These are phyloP conservation scores for Acmispon strigosus DNA, from an alignment of 306 rosid genomes.

Conservation along the genomic window DNA sequence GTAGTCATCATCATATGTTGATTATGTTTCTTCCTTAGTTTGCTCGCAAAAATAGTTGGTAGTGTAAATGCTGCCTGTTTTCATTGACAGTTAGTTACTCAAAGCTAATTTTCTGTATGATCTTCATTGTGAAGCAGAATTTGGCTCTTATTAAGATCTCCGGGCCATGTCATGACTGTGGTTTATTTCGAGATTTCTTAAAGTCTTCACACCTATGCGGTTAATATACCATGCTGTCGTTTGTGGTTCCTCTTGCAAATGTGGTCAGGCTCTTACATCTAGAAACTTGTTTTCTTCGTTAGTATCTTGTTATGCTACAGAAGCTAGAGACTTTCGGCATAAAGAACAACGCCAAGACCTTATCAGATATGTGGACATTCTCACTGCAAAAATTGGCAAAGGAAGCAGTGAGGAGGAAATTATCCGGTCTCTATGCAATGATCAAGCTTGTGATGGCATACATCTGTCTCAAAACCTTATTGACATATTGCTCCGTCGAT, in stretches of 20 bases:
- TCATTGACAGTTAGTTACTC: background rate
- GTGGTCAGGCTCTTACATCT: background rate
- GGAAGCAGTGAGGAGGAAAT: slow-evolving; percentile 52
- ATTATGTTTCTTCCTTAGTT: background rate
- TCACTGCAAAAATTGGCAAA: slow-evolving; percentile 40
- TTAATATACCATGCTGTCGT: slow-evolving; percentile 11
- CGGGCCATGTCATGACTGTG: background rate
- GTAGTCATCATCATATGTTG: too few species aligned
- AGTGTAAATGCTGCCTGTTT: background rate
- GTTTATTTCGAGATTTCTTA: too few species aligned
- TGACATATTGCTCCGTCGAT: slow-evolving; percentile 43
- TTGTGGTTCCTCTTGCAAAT: slow-evolving; percentile 9
- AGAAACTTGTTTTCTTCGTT: slow-evolving; percentile 13
- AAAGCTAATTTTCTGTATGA: background rate
- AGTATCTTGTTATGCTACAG: background rate
- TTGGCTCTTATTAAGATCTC: background rate
- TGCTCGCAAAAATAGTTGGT: background rate
- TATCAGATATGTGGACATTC: slow-evolving; percentile 34
- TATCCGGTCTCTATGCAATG: slow-evolving; percentile 38
- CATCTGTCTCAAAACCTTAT: slow-evolving; percentile 38
- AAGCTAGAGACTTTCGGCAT: slow-evolving; percentile 20
- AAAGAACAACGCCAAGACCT: slow-evolving; percentile 24
- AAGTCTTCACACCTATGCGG: slow-evolving; percentile 24
- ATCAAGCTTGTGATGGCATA: slow-evolving; percentile 36
- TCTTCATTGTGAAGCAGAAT: slow-evolving; percentile 12